Evolutionary conservation across 495 filamentous ascomycete species (phyloP).

Genomic region (Umbilicaria muhlenbergii): DNA sequence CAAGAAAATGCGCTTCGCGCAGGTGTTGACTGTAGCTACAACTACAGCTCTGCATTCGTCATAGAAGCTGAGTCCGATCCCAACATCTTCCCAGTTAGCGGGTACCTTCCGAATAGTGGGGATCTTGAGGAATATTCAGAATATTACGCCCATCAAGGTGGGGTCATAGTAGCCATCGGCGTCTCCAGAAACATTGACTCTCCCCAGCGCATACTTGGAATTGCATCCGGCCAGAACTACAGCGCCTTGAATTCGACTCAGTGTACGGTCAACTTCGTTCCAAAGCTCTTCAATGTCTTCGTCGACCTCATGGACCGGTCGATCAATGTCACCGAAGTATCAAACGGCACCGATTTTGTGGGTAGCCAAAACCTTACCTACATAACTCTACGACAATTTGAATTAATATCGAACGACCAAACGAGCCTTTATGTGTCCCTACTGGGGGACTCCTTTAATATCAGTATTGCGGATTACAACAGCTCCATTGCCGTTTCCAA

Average conservation of each 20-base stretch:
- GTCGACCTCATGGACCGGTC: conserved; percentile 12
- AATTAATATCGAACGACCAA: conserved; percentile 15
- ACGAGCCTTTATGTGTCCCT: conserved; percentile 20
- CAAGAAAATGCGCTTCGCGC: conserved; percentile 15
- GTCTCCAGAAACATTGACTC: too few species aligned
- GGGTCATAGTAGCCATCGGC: conserved; percentile 17
- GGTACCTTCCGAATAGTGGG: conserved; percentile 15
- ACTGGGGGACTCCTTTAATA: conserved; percentile 18
- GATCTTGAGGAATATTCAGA: conserved; percentile 11
- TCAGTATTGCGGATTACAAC: conserved; percentile 16
- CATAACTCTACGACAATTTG: conserved; percentile 14
- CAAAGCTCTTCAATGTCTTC: conserved; percentile 17
- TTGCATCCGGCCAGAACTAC: conserved; percentile 16
- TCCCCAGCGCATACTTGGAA: conserved; percentile 8
- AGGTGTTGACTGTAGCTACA: conserved; percentile 19
- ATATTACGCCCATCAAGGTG: conserved; percentile 11
- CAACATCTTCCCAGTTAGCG: conserved; percentile 9
- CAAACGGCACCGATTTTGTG: too few species aligned
- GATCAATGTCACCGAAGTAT: too few species aligned
- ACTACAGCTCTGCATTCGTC: conserved; percentile 9
- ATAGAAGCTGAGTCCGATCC: neutral
- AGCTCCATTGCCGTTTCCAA: neutral
- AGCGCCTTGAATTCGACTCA: conserved; percentile 15
- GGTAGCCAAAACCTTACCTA: conserved; percentile 14
- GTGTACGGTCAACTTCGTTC: conserved; percentile 17